phyloP scores from a whole-genome alignment of 2,329 filamentous ascomycete genomes.

The Pseudopyricularia cyperi region DNA sequence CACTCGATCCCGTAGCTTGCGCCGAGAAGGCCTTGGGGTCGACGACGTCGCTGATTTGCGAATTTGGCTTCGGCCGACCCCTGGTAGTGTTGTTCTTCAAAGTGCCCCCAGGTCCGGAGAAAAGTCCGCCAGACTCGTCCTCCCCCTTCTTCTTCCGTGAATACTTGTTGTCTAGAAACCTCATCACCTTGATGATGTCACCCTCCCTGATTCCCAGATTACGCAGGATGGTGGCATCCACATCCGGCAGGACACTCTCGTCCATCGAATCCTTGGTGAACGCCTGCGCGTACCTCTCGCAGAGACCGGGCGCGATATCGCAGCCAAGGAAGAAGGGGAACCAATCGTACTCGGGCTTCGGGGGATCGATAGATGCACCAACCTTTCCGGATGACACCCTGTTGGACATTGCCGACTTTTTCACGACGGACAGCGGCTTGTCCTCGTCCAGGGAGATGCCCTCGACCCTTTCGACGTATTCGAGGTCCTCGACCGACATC shows the following conservation, averaged over 20 bases:
- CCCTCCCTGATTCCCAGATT: slow-evolving; percentile 91
- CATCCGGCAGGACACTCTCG: slow-evolving; percentile 80
- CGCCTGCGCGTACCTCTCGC: slow-evolving; percentile 83
- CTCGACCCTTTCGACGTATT: slow-evolving; percentile 84
- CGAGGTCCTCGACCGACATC: slow-evolving; percentile 90
- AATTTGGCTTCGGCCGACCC: slow-evolving; percentile 73
- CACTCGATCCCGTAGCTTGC: slow-evolving; percentile 32
- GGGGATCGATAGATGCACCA: slow-evolving; percentile 49
- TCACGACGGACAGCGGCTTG: slow-evolving; percentile 81
- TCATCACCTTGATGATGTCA: slow-evolving; percentile 93
- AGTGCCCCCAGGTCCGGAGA: slow-evolving; percentile 83
- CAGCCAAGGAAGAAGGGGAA: slow-evolving; percentile 96
- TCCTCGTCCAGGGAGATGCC: slow-evolving; percentile 87
- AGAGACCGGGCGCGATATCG: slow-evolving; percentile 83
- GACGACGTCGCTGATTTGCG: slow-evolving; percentile 74
- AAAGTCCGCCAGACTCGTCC: slow-evolving; percentile 54
- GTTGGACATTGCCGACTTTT: slow-evolving; percentile 23
- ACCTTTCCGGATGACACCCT: slow-evolving; percentile 14
- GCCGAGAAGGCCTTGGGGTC: slow-evolving; percentile 75
- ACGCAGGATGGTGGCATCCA: slow-evolving; percentile 68
- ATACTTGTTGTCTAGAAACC: slow-evolving; percentile 70
- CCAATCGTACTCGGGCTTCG: slow-evolving; percentile 81
- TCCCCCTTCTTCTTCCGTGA: slow-evolving; percentile 48
- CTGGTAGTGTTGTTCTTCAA: slow-evolving; percentile 92
- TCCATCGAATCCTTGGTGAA: slow-evolving; percentile 92